Base-by-base conservation (phyloP, 176 grass and related monocot genomes). In the Carex myosuroides region DNA sequence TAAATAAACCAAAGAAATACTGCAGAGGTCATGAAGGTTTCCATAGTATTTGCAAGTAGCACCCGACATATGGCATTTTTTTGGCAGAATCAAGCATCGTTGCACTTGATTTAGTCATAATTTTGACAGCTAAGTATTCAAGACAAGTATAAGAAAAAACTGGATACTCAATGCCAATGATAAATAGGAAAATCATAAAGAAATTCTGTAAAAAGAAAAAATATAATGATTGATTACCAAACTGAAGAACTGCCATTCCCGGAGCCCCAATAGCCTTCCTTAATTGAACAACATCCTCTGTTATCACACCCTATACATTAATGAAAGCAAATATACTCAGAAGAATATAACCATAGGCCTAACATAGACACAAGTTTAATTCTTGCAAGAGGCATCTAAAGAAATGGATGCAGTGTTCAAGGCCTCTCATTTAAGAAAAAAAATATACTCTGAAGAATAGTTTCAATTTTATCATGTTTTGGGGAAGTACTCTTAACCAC, bases 201-300 rank as follows among this genome's bases (percentile, higher is more conserved):
- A 61, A 81, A 81, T 24, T 61, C 44, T 6, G 35, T 18, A 81
- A 62, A 52, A 13, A 11, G 20, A n/a, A 53, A 21, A 24, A 29
- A 64, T 62, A 81, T 44, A 64, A 44, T 46, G 5, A 8, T 14
- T 81, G 60, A 88, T 85, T 94, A 98, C 95, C 95, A 80, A 98
- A 98, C 79, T 98, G 92, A 39, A 98, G 95, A 91, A 98, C 87
- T 84, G 92, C 92, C 95, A 98, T 98, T 71, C 95, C 95, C 46
- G 95, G 95, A 87, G 95, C 92, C 1, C 84, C 87, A 77, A 98
- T 98, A 48, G 86, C 88, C 85, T 94, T 98, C 82, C 95, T 94
- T 85, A 98, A 73, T 85, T 98, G 66, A 67, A 98, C 90, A 7
- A 98, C 95, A 80, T 98, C 95, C 86, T 93, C 89, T 30, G 95